Evolutionary conservation across 2,329 filamentous ascomycete species (phyloP), one percentile per base, ranked within the genome.

Genomic region (Cryphonectria japonica): DNA sequence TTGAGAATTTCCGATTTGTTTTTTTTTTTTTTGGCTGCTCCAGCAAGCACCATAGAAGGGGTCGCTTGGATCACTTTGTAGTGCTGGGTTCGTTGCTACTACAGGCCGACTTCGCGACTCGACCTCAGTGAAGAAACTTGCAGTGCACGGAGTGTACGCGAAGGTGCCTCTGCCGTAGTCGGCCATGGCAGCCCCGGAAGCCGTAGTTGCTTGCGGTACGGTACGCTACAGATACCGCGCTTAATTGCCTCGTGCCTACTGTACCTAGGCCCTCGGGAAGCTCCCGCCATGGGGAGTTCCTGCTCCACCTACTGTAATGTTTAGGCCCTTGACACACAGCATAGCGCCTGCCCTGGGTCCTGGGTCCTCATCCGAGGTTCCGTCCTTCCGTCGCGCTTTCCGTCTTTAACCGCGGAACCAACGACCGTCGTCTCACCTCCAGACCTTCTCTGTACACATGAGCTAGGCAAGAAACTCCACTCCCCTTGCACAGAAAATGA

Each of bases 311-410:
- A 34, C 22, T 32, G 43, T 14, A 14, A n/a, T 29, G 52, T 29
- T 13, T 13, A 7, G 52, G 50, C 22, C 22, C 52, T 29, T 57
- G 52, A 57, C n/a, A 50, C 43, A 7, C 43, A 11, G 22, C 46
- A 50, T 19, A n/a, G 46, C 46, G 22, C 46, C 46, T 50, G 22
- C 46, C 16, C 22, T n/a, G 22, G 46, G 8, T n/a, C 8, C 22
- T n/a, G 6, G 43, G 19, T 50, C 46, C 14, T 34, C 64, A 76
- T 79, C 78, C 78, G 79, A 77, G 74, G 61, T 77, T 80, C 79
- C 78, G 71, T 59, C 64, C 69, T 71, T 63, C 59, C 67, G 63
- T 9, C 16, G 5, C 75, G 64, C 41, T 66, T 64, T 73, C 77
- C 78, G 73, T 66, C 61, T 64, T 66, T 61, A 70, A 29, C 34